Conservation (phyloP, 805 yeast genomes). For the Lipomyces anomalus region DNA sequence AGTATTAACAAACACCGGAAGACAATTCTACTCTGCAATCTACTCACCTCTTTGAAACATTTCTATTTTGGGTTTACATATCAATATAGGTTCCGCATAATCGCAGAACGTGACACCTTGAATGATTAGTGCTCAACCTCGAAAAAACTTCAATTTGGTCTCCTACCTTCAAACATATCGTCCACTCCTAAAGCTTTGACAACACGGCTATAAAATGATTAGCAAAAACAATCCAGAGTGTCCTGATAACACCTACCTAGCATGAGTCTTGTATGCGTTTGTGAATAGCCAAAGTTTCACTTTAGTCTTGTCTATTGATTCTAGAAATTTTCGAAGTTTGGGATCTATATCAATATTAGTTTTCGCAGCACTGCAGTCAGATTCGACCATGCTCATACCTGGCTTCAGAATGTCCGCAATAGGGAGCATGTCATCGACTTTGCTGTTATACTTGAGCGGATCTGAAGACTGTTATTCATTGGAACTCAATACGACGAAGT, state of each 20-base stretch:
- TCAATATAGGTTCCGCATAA: conserved; percentile 54
- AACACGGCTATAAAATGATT: conserved; percentile 47
- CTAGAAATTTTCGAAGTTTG: conserved; percentile 32
- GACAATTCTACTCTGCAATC: not conserved
- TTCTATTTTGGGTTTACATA: conserved; percentile 82
- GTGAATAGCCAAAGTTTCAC: conserved; percentile 86
- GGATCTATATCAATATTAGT: conserved; percentile 38
- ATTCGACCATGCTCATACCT: conserved; percentile 12
- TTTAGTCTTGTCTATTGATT: conserved; percentile 40
- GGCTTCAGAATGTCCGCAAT: conserved; percentile 71
- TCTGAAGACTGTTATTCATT: conserved; percentile 38
- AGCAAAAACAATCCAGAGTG: not conserved
- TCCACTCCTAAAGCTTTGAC: conserved; percentile 76
- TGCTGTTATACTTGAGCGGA: conserved; percentile 79
- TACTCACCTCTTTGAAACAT: conserved; percentile 54
- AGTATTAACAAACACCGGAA: not conserved
- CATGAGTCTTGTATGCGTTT: conserved; percentile 91
- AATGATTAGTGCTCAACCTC: too few species aligned
- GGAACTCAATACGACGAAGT: conserved; percentile 30
- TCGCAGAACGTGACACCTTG: conserved; percentile 72
- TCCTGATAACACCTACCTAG: conserved; percentile 30
- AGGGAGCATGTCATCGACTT: conserved; percentile 91
- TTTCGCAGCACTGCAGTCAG: conserved; percentile 35
- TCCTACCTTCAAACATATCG: conserved; percentile 79
- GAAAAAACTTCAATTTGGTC: too few species aligned